Evolutionary conservation across 2,329 filamentous ascomycete species (phyloP), one percentile per base, ranked within the genome.

Genomic region (Botrytis galanthina): DNA sequence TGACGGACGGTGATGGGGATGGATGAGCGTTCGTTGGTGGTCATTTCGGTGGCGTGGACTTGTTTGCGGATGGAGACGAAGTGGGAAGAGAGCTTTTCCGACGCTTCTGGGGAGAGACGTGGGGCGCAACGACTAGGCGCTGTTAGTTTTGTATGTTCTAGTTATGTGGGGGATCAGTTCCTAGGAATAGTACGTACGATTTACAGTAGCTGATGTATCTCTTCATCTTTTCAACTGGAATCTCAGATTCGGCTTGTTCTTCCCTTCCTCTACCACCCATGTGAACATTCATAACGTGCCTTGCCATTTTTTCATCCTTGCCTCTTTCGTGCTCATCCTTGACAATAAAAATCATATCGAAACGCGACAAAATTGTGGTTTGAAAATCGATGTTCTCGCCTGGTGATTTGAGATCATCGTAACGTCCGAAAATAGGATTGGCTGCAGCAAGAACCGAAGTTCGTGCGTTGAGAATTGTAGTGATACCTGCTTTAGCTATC

Each of bases 291-390:
- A 99, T 97, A 80, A 99, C 95, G 88, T 99, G 96, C 81, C 92
- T 95, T 20, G 96, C 96, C 80, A 99, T 98, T 6, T 88, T 91
- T 84, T 98, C 94, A 81, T 99, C 96, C 80, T 95, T 93, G 73
- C 89, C 91, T 62, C 93, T 89, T 75, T 95, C 93, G 82, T 99
- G 96, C 75, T 97, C 94, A 82, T 99, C 96, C 78, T 93, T 93
- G 75, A 99, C 95, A 77, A 99, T 98, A 85, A 98, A 99, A 77
- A 99, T 98, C 93, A 99, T 98, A 83, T 99, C 96, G 82, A 99
- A 99, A 88, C 96, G 93, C 3, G 95, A 98, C 77, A 99, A 82
- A 80, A 99, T 98, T 5, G 96, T 99, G 0, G 96, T 99, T 81
- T 99, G 96, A 83, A 99, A 99, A 83, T 99, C 96, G 78, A 99